Percentiles rank a stretch among this genome's conserved stretches.
Evolutionary conservation across 768 basidiomycete genomes (phyloP).

Genomic region (Boletus subparvulus): DNA sequence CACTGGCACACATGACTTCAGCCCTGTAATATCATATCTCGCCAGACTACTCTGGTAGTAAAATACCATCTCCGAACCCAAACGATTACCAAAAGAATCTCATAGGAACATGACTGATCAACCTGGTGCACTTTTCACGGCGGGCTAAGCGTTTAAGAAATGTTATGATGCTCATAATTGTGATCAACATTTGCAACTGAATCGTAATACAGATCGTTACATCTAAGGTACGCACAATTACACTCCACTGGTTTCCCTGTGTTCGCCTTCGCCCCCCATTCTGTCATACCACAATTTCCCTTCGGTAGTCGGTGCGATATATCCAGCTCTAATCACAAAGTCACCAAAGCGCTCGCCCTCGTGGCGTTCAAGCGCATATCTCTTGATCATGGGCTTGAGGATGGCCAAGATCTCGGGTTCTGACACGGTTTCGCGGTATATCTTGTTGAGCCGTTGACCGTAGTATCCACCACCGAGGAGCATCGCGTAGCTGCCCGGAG

Average conservation of each 20-base stretch:
- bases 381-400: conserved; percentile 90
- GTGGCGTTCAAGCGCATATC: conserved; percentile 81
- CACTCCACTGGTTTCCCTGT: conserved; percentile 35
- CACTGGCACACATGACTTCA: background rate
- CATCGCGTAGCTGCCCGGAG: conserved; percentile 90
- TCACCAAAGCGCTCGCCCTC: conserved; percentile 95
- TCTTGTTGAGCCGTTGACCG: conserved; percentile 94
- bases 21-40: background rate
- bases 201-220: background rate
- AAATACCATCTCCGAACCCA: background rate
- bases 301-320: conserved; percentile 80
- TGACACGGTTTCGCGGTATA: conserved; percentile 87
- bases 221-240: conserved; percentile 1
- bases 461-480: conserved; percentile 94
- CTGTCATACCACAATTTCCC: conserved; percentile 87
- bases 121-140: background rate
- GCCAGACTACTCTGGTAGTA: background rate
- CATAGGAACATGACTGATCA: background rate
- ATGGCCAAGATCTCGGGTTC: conserved; percentile 92
- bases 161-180: conserved; percentile 26
- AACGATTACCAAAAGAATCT: background rate
- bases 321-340: conserved; percentile 89
- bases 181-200: background rate
- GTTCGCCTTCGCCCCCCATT: conserved; percentile 74
- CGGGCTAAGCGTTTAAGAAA: background rate